phyloP scores from a whole-genome alignment of 176 grass and related monocot genomes.

The Paspalum vaginatum region DNA sequence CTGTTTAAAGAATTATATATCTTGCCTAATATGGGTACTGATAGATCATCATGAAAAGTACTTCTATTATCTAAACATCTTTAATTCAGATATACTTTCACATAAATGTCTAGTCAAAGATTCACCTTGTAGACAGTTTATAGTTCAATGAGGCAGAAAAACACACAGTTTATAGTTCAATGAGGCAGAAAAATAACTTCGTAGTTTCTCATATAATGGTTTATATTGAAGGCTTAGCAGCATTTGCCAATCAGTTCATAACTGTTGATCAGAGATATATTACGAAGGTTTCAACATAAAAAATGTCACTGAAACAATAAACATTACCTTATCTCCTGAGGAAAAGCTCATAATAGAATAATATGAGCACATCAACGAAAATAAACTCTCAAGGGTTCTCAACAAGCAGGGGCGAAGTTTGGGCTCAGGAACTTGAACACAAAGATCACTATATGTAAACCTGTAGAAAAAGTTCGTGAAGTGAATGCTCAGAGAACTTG shows the following conservation, averaged over 20 bases:
- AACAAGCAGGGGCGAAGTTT: constrained; percentile 93
- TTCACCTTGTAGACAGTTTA: background rate
- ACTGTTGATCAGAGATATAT: constrained; percentile 12
- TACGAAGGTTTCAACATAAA: constrained; percentile 29
- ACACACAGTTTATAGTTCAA: constrained; percentile 32
- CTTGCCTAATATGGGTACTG: background rate
- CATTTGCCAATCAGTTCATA: constrained; percentile 2
- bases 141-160: constrained; percentile 34
- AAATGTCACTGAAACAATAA: background rate
- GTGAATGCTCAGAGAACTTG: constrained; percentile 20
- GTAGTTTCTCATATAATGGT: constrained; percentile 33
- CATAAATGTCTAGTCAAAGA: background rate
- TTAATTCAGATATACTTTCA: background rate
- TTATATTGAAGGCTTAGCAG: constrained; percentile 11
- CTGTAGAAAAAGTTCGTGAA: constrained; percentile 52
- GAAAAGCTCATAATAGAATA: constrained; percentile 89
- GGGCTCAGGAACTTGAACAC: constrained; percentile 89
- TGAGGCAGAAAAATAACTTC: constrained; percentile 18
- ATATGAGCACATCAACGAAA: constrained; percentile 91
- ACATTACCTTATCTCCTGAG: constrained; percentile 68
- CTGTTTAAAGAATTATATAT: background rate
- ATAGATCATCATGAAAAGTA: background rate
- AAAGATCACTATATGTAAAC: constrained; percentile 98
- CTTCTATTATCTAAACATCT: background rate
- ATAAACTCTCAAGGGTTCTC: constrained; percentile 83